phyloP scores from a whole-genome alignment of 768 basidiomycete genomes.

The Boletus subcaerulescens region DNA sequence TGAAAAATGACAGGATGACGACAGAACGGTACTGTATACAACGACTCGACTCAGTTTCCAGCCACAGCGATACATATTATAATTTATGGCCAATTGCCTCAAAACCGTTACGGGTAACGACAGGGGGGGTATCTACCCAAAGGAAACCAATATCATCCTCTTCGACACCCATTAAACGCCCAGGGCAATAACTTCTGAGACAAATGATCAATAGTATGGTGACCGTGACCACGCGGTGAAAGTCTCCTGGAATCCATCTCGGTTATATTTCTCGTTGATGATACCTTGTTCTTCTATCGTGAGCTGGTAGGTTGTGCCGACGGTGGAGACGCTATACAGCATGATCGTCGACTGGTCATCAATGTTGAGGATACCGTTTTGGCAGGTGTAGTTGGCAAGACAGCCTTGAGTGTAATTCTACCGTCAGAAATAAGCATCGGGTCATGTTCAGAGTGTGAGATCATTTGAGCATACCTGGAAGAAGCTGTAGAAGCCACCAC shows the following conservation, averaged over 20 bases:
- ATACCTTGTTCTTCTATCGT: slow-evolving; percentile 34
- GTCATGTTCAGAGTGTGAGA: neutral
- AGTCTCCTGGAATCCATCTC: slow-evolving; percentile 45
- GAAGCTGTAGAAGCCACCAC: slow-evolving; percentile 53
- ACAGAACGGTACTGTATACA: neutral
- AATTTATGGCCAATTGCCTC: too few species aligned
- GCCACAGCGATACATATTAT: neutral
- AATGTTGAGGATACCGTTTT: slow-evolving; percentile 41
- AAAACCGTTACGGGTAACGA: too few species aligned
- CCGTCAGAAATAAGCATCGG: neutral
- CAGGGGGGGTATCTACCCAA: too few species aligned
- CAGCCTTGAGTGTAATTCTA: slow-evolving; percentile 44
- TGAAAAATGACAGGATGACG: neutral
- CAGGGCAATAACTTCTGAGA: neutral
- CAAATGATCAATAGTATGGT: slow-evolving; percentile 20
- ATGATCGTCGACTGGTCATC: slow-evolving; percentile 39
- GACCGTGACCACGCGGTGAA: slow-evolving; percentile 37
- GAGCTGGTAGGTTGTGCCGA: slow-evolving; percentile 43
- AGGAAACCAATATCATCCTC: neutral
- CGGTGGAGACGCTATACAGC: slow-evolving; percentile 48
- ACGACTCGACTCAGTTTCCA: neutral
- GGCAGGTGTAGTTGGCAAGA: slow-evolving; percentile 37
- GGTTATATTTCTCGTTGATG: slow-evolving; percentile 36
- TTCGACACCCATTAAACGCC: neutral
- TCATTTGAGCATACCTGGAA: slow-evolving; percentile 36